Conservation (phyloP, 805 yeast species). For the Candida stauntonica region DNA sequence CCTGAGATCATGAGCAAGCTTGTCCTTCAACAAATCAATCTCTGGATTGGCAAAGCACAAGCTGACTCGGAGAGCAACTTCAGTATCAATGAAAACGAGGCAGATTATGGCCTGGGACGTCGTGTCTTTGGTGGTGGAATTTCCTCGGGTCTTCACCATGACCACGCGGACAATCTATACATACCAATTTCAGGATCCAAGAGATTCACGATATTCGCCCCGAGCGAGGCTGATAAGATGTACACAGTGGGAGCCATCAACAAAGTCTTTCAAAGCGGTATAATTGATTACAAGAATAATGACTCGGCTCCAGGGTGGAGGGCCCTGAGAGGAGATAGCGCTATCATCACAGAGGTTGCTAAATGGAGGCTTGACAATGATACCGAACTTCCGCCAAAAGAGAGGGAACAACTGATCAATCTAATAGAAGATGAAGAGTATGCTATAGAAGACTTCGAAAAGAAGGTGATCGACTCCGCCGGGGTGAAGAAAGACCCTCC, state of each 20-base stretch:
- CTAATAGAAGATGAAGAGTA: slow-evolving; percentile 30
- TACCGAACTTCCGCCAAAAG: slow-evolving; percentile 18
- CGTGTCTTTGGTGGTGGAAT: slow-evolving; percentile 53
- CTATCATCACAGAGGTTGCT: slow-evolving; percentile 46
- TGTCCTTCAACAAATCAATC: slow-evolving; percentile 65
- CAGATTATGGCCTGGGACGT: slow-evolving; percentile 45
- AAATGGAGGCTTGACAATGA: slow-evolving; percentile 37
- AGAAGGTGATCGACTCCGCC: slow-evolving; percentile 14
- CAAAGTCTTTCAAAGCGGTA: slow-evolving; percentile 52
- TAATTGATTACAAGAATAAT: slow-evolving; percentile 57
- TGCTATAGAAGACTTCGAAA: slow-evolving; percentile 14
- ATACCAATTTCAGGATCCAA: slow-evolving; percentile 56
- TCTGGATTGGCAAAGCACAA: slow-evolving; percentile 58
- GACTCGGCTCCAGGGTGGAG: slow-evolving; percentile 61
- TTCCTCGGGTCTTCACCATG: slow-evolving; percentile 76
- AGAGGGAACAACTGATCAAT: slow-evolving; percentile 22
- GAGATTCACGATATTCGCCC: slow-evolving; percentile 63
- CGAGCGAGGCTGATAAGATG: slow-evolving; percentile 53
- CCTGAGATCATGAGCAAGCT: slow-evolving; percentile 40
- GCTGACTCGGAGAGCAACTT: slow-evolving; percentile 8
- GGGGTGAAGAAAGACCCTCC: slow-evolving; percentile 51
- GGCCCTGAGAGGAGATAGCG: slow-evolving; percentile 57
- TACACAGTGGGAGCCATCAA: slow-evolving; percentile 62
- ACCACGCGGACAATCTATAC: slow-evolving; percentile 74
- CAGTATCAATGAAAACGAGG: slow-evolving; percentile 17